Evolutionary conservation across 176 grass and related monocot species (phyloP), one percentile per base, ranked within the genome.

Genomic region (Ensete ventricosum): DNA sequence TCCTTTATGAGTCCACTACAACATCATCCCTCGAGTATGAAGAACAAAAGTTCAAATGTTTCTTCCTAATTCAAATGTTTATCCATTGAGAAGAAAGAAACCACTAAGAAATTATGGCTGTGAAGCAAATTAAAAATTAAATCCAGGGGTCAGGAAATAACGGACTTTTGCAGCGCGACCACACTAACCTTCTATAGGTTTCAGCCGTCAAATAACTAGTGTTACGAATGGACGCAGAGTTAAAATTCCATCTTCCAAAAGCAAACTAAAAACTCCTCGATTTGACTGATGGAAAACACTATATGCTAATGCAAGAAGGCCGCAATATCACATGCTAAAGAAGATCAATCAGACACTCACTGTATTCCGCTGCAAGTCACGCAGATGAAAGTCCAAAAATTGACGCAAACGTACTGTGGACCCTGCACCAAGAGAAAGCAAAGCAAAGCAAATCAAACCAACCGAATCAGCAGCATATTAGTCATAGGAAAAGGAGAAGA

Each of bases 351-450:
- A 88, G 92, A n/a, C 23, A 92, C 92, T 92, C 79, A 96, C 89
- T 96, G 89, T 79, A 96, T 87, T 29, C 93, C 93, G 66, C 89
- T 96, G 87, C 93, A 96, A 76, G 89, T 90, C 73, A 96, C 76
- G 82, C 89, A 96, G 43, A 92, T 63, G 84, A 96, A 96, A 53
- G 93, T 92, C 89, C 87, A 90, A 79, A 96, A 96, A 82, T 76
- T 96, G 53, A 85, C 88, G 83, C 89, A 92, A 19, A 90, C 93
- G 79, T 92, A 96, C 74, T 96, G 89, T 74, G 93, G 93, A 83
- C 89, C 93, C 93, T 96, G 87, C 50, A 83, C 88, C 92, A 85
- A 91, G 85, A 53, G 79, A 80, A 76, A 79, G 73, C 62, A 14
- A 73, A 57, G 59, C 3, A 71, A 60, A 52, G 62, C 43, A 24